A percentile compares a stretch with the other conserved stretches of the same genome.
These are phyloP conservation scores for Solanum clarkiae DNA, from an alignment of 257 asterid genomes.

Conservation along the genomic window DNA sequence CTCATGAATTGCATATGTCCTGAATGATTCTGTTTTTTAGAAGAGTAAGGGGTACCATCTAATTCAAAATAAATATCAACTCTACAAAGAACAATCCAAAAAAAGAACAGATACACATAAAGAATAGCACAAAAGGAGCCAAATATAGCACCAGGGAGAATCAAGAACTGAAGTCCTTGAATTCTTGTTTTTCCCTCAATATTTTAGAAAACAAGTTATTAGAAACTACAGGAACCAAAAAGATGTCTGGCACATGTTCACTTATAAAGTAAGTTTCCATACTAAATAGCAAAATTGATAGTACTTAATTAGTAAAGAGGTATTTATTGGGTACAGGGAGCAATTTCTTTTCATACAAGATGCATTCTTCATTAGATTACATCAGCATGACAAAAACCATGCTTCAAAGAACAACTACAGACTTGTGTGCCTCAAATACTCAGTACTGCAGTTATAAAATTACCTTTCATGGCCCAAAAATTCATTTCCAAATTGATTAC, in stretches of 20 bases:
- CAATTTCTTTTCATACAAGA: neutral
- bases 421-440: neutral
- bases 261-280: neutral
- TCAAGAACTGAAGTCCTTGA: neutral
- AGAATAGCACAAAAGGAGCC: neutral
- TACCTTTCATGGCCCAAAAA: neutral
- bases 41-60: slow-evolving; percentile 44
- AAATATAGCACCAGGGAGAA: neutral
- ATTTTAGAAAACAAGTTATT: neutral
- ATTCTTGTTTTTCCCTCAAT: neutral
- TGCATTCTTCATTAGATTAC: neutral
- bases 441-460: neutral
- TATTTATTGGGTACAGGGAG: neutral
- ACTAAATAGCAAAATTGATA: neutral
- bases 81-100: neutral
- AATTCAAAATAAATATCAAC: slow-evolving; percentile 32
- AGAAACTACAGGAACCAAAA: neutral
- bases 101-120: neutral
- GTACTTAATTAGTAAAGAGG: neutral
- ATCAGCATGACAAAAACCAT: neutral
- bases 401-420: neutral
- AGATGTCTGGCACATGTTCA: neutral
- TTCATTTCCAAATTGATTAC: neutral
- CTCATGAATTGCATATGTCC: slow-evolving; percentile 91
- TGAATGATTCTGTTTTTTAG: slow-evolving; percentile 84